phyloP scores from a whole-genome alignment of 164 flowering plant species.

The Liquidambar formosana region DNA sequence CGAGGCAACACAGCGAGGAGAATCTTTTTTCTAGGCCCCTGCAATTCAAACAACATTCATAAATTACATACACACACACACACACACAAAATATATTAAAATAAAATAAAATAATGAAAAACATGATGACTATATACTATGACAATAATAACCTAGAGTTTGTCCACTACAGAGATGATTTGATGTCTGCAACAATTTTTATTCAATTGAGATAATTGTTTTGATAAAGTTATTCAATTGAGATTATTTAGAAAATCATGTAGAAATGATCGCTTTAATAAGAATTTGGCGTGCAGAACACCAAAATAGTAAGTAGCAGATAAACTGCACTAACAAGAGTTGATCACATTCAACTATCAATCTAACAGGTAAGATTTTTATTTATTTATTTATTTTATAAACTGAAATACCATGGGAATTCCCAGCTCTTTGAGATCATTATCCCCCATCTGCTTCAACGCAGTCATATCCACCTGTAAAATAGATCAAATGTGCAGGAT shows the following conservation, averaged over 20 bases:
- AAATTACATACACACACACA: background rate
- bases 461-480: conserved; percentile 77
- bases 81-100: background rate
- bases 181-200: too few relatives aligned
- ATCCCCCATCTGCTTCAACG: conserved; percentile 85
- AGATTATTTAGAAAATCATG: too few relatives aligned
- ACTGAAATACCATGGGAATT: conserved; percentile 74
- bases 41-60: conserved; percentile 23
- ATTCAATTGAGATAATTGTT: too few relatives aligned
- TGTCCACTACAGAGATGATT: too few relatives aligned
- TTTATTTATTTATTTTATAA: background rate
- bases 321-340: background rate
- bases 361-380: background rate
- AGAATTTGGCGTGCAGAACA: too few relatives aligned
- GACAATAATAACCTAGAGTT: too few relatives aligned
- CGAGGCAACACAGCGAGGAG: conserved; percentile 53
- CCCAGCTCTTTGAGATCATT: conserved; percentile 80
- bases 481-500: conserved; percentile 1
- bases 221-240: too few relatives aligned
- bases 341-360: background rate
- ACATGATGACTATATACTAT: background rate
- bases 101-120: too few relatives aligned
- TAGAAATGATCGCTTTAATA: too few relatives aligned
- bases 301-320: too few relatives aligned
- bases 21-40: conserved; percentile 85